These are phyloP conservation scores for Podila epicladia DNA, from an alignment of 192 early-diverging fungal genomes.

Conservation along the genomic window DNA sequence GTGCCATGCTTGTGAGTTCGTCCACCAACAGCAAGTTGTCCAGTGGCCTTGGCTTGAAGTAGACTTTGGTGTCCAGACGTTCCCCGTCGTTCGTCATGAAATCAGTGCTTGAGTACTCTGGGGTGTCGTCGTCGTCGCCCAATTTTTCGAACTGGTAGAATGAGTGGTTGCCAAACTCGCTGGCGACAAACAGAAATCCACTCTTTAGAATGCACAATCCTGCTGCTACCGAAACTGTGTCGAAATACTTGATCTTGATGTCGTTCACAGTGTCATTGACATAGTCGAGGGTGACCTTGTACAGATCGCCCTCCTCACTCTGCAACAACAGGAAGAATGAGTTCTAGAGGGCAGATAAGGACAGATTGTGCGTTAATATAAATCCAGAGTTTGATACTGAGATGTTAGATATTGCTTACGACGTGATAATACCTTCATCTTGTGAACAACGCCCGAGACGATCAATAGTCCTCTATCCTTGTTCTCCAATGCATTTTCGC, in stretches of 20 bases:
- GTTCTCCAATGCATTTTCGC: conserved; percentile 75
- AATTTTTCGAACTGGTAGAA: conserved; percentile 95
- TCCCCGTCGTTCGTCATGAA: conserved; percentile 70
- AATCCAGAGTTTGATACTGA: neutral
- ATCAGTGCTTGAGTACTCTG: conserved; percentile 78
- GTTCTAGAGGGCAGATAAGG: conserved; percentile 14
- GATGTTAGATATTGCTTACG: neutral
- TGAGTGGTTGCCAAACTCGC: conserved; percentile 95
- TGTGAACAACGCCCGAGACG: conserved; percentile 87
- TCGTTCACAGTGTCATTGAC: conserved; percentile 65
- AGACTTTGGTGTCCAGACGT: conserved; percentile 48
- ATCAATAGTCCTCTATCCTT: conserved; percentile 77
- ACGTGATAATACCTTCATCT: conserved; percentile 72
- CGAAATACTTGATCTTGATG: conserved; percentile 94
- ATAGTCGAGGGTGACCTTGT: conserved; percentile 90
- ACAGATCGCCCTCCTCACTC: conserved; percentile 94
- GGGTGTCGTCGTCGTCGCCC: conserved; percentile 89
- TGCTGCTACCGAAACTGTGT: conserved; percentile 87
- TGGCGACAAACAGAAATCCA: conserved; percentile 93
- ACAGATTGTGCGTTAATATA: neutral
- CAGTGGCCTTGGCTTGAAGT: conserved; percentile 81
- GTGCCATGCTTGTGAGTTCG: conserved; percentile 85
- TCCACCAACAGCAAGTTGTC: conserved; percentile 91
- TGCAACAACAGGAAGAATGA: conserved; percentile 94
- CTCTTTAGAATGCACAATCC: conserved; percentile 88